Percentiles rank a stretch among this genome's conserved stretches.
Conservation (phyloP, 768 basidiomycete species). For the Xanthoconium stramineum region DNA sequence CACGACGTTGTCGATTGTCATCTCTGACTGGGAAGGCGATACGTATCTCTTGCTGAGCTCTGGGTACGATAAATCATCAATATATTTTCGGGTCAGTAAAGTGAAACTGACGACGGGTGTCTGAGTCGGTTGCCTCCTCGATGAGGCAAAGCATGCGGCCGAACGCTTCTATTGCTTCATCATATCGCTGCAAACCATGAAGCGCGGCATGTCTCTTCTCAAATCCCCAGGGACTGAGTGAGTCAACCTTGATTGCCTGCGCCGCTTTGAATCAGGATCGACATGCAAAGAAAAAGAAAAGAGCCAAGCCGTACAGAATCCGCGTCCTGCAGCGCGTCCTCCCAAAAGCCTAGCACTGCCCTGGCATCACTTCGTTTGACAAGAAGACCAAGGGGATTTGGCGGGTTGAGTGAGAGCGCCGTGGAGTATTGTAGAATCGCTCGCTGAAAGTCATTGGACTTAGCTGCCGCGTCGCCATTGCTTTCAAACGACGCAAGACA, state of each 20-base stretch:
- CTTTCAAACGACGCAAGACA: background rate
- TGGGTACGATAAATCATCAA: no score
- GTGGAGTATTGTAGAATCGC: background rate
- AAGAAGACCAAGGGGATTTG: background rate
- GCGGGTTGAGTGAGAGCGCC: background rate
- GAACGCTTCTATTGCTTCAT: no score
- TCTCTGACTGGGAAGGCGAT: no score
- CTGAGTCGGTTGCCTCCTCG: no score
- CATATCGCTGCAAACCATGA: no score
- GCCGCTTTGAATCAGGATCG: background rate
- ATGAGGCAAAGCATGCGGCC: background rate
- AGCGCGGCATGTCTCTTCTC: no score
- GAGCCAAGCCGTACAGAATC: background rate
- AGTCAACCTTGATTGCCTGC: background rate
- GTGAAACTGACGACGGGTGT: no score
- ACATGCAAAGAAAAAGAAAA: fast-evolving
- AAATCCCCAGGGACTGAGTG: background rate
- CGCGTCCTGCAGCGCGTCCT: background rate
- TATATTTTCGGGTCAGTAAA: no score
- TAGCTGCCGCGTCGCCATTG: background rate
- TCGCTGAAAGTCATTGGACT: background rate
- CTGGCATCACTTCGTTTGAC: conserved; percentile 5
- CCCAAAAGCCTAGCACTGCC: background rate
- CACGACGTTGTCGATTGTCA: no score
- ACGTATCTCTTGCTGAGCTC: no score